These are phyloP conservation scores for Phytopythium kandeliae DNA, from an alignment of 352 stramenopile genomes.

Conservation along the genomic window DNA sequence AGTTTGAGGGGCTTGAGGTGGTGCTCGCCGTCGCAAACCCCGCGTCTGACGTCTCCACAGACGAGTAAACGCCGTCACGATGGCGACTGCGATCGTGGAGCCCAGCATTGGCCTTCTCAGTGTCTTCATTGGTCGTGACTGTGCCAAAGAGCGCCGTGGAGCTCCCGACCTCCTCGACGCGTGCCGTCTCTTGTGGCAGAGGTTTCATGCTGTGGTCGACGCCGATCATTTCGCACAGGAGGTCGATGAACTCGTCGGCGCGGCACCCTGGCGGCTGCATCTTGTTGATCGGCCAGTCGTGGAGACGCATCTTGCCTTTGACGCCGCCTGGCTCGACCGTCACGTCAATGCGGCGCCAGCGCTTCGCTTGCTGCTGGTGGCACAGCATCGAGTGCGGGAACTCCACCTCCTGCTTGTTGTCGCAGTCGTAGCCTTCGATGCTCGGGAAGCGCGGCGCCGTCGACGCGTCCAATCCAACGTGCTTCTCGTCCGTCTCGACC, in stretches of 20 bases:
- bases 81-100: background rate
- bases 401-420: slow-evolving; percentile 79
- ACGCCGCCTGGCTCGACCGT: slow-evolving; percentile 54
- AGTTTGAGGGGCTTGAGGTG: background rate
- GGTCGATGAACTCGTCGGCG: slow-evolving; percentile 65
- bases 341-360: slow-evolving; percentile 62
- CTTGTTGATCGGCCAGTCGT: slow-evolving; percentile 79
- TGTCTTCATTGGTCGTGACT: background rate
- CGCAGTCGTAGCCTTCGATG: slow-evolving; percentile 53
- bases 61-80: background rate
- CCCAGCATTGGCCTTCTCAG: background rate
- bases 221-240: slow-evolving; percentile 65
- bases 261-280: slow-evolving; percentile 60
- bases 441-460: slow-evolving; percentile 37
- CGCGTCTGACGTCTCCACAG: background rate
- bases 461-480: slow-evolving; percentile 32
- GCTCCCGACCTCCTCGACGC: background rate
- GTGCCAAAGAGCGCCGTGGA: background rate
- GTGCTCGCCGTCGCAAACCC: slow-evolving; percentile 2
- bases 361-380: slow-evolving; percentile 39
- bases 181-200: slow-evolving; percentile 1
- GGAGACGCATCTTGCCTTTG: slow-evolving; percentile 66
- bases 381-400: slow-evolving; percentile 60
- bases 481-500: slow-evolving; percentile 26
- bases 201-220: slow-evolving; percentile 46